Percentiles rank a stretch among this genome's conserved stretches.
phyloP scores from a whole-genome alignment of 2,329 filamentous ascomycete species.

The Sporothrix sp. region DNA sequence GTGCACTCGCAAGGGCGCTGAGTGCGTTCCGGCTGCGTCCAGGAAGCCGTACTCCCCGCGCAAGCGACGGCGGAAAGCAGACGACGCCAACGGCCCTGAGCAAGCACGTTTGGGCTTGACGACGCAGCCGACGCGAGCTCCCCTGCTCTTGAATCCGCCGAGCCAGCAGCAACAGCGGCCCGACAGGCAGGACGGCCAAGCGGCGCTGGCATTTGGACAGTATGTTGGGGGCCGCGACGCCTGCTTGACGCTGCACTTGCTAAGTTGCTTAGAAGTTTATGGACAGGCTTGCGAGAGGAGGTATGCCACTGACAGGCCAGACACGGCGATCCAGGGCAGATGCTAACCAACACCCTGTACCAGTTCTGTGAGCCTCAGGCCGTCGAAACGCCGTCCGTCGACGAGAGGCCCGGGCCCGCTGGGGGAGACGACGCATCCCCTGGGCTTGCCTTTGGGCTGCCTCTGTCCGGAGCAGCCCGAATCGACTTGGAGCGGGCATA shows the following conservation, averaged over 20 bases:
- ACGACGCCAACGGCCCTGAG: not conserved
- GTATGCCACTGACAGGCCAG: too few relatives aligned
- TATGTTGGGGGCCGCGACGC: too few relatives aligned
- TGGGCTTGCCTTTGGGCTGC: constrained; percentile 19
- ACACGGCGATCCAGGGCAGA: too few relatives aligned
- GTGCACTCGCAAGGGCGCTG: constrained; percentile 28
- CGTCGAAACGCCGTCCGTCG: constrained; percentile 14
- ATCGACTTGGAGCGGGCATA: constrained; percentile 22
- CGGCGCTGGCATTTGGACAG: constrained; percentile 9
- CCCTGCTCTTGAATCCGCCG: not conserved
- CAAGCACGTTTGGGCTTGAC: too few relatives aligned
- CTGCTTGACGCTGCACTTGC: too few relatives aligned
- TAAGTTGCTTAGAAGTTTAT: constrained; percentile 16
- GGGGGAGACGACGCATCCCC: constrained; percentile 32
- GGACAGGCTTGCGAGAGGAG: constrained; percentile 19
- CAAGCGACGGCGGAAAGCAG: constrained; percentile 28
- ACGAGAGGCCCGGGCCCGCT: constrained; percentile 23
- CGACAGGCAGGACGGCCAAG: not conserved
- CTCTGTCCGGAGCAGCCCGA: not conserved
- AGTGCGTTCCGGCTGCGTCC: constrained; percentile 26
- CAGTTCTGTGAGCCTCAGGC: constrained; percentile 18
- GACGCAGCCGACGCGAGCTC: too few relatives aligned
- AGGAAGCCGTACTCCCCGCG: constrained; percentile 35
- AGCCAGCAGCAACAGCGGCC: not conserved
- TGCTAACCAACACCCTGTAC: constrained; percentile 8